These are phyloP conservation scores for Malassezia pachydermatis DNA, from an alignment of 1,284 basidiomycete genomes.

Conservation along the genomic window DNA sequence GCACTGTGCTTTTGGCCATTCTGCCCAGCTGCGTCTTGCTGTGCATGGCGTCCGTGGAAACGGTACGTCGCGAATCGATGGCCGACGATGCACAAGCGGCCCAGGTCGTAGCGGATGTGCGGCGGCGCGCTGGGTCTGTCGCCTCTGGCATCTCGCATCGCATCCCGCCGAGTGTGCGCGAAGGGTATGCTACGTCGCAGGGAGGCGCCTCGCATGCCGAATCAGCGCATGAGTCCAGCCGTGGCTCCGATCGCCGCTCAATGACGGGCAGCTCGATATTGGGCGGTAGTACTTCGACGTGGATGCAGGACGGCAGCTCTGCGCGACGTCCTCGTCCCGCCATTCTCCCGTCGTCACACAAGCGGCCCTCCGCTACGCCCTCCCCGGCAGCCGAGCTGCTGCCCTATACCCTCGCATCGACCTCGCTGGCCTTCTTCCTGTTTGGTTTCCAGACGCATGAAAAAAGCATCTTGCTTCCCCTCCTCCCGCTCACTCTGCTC, in stretches of 20 bases:
- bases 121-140: slow-evolving; percentile 10
- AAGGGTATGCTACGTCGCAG: slow-evolving; percentile 1
- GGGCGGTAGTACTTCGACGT: slow-evolving; percentile 23
- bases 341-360: background rate
- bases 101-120: slow-evolving; percentile 12
- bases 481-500: slow-evolving; percentile 71
- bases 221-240: slow-evolving; percentile 19
- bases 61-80: slow-evolving; percentile 39
- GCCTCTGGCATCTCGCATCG: slow-evolving; percentile 7
- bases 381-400: slow-evolving; percentile 53
- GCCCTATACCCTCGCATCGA: slow-evolving; percentile 39
- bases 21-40: slow-evolving; percentile 37
- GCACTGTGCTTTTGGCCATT: slow-evolving; percentile 46
- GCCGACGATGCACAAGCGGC: slow-evolving; percentile 15
- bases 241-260: slow-evolving; percentile 23
- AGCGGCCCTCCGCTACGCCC: slow-evolving; percentile 52
- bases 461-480: slow-evolving; percentile 77
- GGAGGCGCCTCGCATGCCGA: background rate
- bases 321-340: background rate
- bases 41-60: slow-evolving; percentile 32
- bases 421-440: slow-evolving; percentile 70
- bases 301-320: slow-evolving; percentile 8
- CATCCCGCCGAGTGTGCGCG: slow-evolving; percentile 13
- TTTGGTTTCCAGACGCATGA: slow-evolving; percentile 95
- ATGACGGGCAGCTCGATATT: slow-evolving; percentile 26